Conservation (phyloP, 805 yeast genomes). For the Saccharomycopsis schoenii region DNA sequence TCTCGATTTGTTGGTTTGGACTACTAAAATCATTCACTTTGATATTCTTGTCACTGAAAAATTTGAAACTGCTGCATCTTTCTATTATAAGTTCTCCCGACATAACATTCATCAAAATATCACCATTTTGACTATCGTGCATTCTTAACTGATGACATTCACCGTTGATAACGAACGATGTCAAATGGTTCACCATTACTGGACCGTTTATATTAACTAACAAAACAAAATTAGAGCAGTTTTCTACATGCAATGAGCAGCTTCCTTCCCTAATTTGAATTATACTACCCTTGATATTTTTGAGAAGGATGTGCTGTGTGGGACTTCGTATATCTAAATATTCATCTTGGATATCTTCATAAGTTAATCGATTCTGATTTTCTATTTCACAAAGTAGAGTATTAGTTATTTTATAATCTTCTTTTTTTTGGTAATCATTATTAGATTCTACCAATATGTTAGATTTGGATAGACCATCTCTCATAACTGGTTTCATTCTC, state of each 20-base stretch:
- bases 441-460: neutral
- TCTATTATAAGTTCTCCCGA: conserved; percentile 5
- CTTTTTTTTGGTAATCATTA: neutral
- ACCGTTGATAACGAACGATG: neutral
- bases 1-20: neutral
- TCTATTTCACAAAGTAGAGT: neutral
- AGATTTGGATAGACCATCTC: neutral
- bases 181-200: neutral
- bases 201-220: conserved; percentile 3
- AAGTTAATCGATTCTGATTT: neutral
- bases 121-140: neutral
- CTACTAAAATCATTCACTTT: conserved; percentile 4
- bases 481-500: neutral
- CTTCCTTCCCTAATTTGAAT: neutral
- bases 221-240: neutral
- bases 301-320: neutral
- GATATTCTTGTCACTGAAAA: neutral
- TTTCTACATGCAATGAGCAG: conserved; percentile 3
- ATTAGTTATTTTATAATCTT: neutral
- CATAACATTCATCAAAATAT: neutral
- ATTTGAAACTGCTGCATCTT: neutral
- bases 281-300: neutral
- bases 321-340: neutral
- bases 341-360: neutral
- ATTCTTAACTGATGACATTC: conserved; percentile 7